Evolutionary conservation across 768 basidiomycete species (phyloP), one percentile per base, ranked within the genome.

Genomic region (Mycena alexandri): DNA sequence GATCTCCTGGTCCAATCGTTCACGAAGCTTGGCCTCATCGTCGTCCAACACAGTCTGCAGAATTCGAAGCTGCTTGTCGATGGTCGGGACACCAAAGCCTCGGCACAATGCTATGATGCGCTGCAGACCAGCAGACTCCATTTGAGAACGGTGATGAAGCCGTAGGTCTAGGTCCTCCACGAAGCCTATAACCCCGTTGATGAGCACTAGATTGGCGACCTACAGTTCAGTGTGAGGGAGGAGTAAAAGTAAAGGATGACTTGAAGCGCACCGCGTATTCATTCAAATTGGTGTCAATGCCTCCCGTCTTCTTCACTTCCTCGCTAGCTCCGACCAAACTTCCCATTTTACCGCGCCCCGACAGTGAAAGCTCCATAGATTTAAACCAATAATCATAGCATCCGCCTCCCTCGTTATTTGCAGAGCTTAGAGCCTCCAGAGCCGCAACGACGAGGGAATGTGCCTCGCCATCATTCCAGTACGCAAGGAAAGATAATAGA

Each of bases 241-340:
- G 65, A 42, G 60, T 47, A 46, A 33, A 61, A 14, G 19, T 24
- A 44, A 38, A 38, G 54, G 56, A 24, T 19, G 19, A 33, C 25
- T 12, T 54, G 61, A 59, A 60, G 82, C 91, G 72, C 73, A 96
- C 95, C 75, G 93, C 92, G 72, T 96, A 97, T 57, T 97, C 95
- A 67, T 91, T 91, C 67, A 96, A 77, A 48, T 87, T 86, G 46
- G 83, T 87, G 65, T 93, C 91, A 21, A 88, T 76, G 44, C 90
- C 89, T 51, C 86, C 87, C 66, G 85, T 81, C 64, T 87, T 89
- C 77, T 86, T 87, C 61, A 96, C 87, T 71, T 98, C 96, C 16
- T 96, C 94, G 72, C 96, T 97, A 24, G 95, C 95, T 0, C 98
- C 98, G 10, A 99, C 97, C 44, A 93, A 78, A 75, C 93, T 98